Conservation (phyloP, 2,329 filamentous ascomycete species). For the Diaporthe destruens region DNA sequence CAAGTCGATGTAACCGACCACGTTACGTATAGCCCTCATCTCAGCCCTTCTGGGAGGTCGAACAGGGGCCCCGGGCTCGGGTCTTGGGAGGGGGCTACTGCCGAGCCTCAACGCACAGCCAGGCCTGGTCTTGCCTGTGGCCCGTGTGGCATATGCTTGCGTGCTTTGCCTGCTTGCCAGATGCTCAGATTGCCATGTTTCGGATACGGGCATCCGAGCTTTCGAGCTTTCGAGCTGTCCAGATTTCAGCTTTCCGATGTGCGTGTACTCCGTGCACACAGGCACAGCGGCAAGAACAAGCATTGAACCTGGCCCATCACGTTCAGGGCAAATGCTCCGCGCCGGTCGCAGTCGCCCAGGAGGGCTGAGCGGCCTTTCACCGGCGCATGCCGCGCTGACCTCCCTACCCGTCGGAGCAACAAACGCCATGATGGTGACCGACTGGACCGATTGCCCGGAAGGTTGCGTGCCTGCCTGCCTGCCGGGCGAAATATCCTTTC, state of each 20-base stretch:
- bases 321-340: not conserved
- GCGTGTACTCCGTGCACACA: not conserved
- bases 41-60: not conserved
- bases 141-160: not conserved
- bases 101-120: constrained; percentile 1
- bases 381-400: constrained; percentile 6
- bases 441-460: not conserved
- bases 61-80: not conserved
- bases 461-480: constrained; percentile 12
- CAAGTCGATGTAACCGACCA: not conserved
- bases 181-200: not conserved
- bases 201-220: not conserved
- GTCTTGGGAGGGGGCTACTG: not conserved
- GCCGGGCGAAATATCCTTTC: constrained; percentile 25
- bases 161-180: not conserved
- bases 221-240: not conserved
- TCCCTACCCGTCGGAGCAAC: not conserved
- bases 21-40: not conserved
- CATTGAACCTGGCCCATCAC: not conserved
- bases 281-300: not conserved
- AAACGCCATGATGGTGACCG: not conserved
- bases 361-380: not conserved
- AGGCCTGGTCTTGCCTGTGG: not conserved
- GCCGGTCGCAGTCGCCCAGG: not conserved
- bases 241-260: too few species aligned